Evolutionary conservation across 345 rosid genomes (phyloP), one percentile per base, ranked within the genome.

Genomic region (Sonneratia alba): DNA sequence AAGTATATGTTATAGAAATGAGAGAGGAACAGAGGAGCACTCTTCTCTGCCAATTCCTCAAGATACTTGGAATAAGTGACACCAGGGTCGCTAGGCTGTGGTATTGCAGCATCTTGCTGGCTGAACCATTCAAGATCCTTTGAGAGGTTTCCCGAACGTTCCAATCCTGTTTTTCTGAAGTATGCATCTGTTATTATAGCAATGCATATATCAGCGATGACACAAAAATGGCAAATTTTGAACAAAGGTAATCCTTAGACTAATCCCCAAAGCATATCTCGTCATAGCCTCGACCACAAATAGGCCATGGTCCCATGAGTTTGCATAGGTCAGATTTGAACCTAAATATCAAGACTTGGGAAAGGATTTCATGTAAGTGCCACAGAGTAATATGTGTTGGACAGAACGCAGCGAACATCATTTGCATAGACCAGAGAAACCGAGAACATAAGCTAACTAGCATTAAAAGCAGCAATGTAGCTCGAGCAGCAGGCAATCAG

Each of bases 1-100:
- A 94, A 94, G 78, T 91, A 91, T 70, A 94, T 86, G 74, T 81
- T 94, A 86, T 91, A 94, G 81, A 87, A 91, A 85, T 94, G 96
- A 80, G 86, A 78, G 36, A 94, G 86, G 80, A 91, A 91, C 81
- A 85, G 73, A 4, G 97, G 91, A 57, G 96, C 88, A 76, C 82
- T 91, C 80, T 71, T 81, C 73, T 79, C 82, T 12, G 95, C 95
- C 70, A 86, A 82, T 79, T 85, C 88, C 82, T 86, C 87, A 82
- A 94, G 83, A 70, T 91, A 88, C 71, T 82, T 69, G 70, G 86
- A 87, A 76, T 91, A 94, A 6, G 88, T 72, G 70, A 83, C 73
- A 77, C 98, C 97, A 9, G 81, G 79, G 68, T 76, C 53, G 83
- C 90, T 85, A 21, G 97, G 86, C 48, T 87, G 80, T 8, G 97